Evolutionary conservation across 306 rosid genomes (phyloP), one percentile per base, ranked within the genome.

Genomic region (Citrullus amarus): DNA sequence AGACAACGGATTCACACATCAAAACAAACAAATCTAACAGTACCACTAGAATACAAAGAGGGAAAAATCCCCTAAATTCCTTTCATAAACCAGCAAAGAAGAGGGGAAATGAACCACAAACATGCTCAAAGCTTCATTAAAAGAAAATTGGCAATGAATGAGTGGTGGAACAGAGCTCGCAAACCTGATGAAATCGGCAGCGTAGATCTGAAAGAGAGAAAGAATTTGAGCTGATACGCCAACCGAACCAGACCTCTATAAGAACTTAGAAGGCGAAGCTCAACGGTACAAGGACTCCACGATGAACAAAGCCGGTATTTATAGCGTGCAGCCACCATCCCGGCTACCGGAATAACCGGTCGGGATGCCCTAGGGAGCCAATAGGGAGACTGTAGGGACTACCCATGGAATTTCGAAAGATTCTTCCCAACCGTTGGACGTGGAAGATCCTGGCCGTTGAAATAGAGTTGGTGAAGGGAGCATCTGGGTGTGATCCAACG

Each of bases 141-240:
- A 50, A 46, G 43, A 48, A 34, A 53, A 74, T 53, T 72, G 56
- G 12, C 36, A 44, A 70, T 39, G 17, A 51, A 38, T 4, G 8
- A 75, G 20, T 22, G 59, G 15, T 12, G 43, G 67, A 58, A 54
- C 51, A 58, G 38, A 73, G 32, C 32, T 44, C 46, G 54, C 54
- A 39, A 6, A 80, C 88, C 88, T 85, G 78, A 0, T 71, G 58
- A 18, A 36, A 53, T 44, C 59, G 53, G 71, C 75, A n/a, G 84
- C 28, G 76, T 56, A 82, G 82, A 79, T 73, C 82, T 74, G 61
- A 20, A 28, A 18, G 12, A 28, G n/a, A 11, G 69, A 18, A 20
- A 11, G 14, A 44, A 60, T 18, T 55, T 18, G 38, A 38, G 48
- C 39, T 20, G 46, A 75, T 43, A 14, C 75, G 51, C 60, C 78